Base-by-base conservation (phyloP, 345 rosid genomes). In the Microthlaspi erraticum region DNA sequence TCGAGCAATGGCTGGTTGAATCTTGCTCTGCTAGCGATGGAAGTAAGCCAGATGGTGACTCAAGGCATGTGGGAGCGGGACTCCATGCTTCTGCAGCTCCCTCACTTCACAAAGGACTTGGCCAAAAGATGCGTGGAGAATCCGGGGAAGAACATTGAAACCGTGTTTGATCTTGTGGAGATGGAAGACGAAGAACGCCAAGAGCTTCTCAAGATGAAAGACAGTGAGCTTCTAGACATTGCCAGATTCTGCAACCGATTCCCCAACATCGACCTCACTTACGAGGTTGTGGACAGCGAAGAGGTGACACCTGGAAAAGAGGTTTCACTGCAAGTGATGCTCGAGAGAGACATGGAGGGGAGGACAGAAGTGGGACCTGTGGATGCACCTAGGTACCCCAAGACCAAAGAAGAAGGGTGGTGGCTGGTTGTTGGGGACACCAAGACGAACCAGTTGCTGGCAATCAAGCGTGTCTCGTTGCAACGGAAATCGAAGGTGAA, bases 31-130 rank as follows among this genome's bases (percentile, higher is more conserved):
- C 79, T 93, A 74, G 93, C 94, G 1, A 93, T 89, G 96, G 94
- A 91, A 78, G 85, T 85, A 54, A 88, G 92, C 83, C 97, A 93
- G 76, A 93, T 93, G 98, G 91, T 89, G 79, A 88, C 96, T 8
- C 97, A 93, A 66, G 96, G 91, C 71, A 85, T 91, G 87, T 91
- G 98, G 98, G 97, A 93, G 82, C 88, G 91, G 23, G 96, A 89
- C 77, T 84, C 97, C 12, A 83, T 89, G 89, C 98, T 91, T 63
- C 77, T 89, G 45, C 94, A 91, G 85, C 90, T 93, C 66, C 97
- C 96, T n/a, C 90, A 93, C 76, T 91, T 87, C 78, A 85, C 92
- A 9, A 85, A 87, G 73, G 96, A 93, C 4, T 58, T 87, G 44
- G 98, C 94, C 33, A 93, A 78, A 83, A 83, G 55, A 74, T 91